phyloP scores from a whole-genome alignment of 192 early-diverging fungal species.

The Pilaira anomala region DNA sequence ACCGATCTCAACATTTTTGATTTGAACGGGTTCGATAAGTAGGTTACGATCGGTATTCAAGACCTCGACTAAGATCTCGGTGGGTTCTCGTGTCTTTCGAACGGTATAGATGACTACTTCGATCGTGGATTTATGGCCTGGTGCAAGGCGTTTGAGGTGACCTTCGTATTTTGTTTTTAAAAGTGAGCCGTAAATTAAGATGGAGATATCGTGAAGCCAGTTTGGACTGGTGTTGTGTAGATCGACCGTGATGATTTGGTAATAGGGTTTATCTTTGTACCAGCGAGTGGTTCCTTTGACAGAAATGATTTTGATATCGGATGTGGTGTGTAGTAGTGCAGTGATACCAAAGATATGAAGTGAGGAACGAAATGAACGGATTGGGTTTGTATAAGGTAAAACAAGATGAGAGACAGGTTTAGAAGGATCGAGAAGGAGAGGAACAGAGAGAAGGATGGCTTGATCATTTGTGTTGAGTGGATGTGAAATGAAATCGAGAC shows the following conservation, averaged over 20 bases:
- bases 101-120: slow-evolving; percentile 1
- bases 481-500: background rate
- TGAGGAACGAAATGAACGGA: slow-evolving; percentile 1
- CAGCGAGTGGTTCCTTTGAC: slow-evolving; percentile 6
- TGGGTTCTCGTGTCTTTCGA: background rate
- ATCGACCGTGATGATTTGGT: slow-evolving; percentile 1
- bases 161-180: slow-evolving; percentile 6
- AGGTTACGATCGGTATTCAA: too few species aligned
- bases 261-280: too few species aligned
- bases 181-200: background rate
- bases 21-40: too few species aligned
- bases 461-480: background rate
- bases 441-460: slow-evolving; percentile 11
- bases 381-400: slow-evolving; percentile 1
- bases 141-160: background rate
- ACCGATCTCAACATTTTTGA: slow-evolving; percentile 3
- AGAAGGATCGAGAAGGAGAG: slow-evolving; percentile 11
- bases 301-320: background rate
- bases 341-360: slow-evolving; percentile 27
- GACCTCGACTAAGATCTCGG: background rate
- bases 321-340: background rate
- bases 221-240: slow-evolving; percentile 13
- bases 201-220: background rate
- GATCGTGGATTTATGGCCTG: background rate
- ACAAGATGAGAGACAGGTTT: slow-evolving; percentile 15